These are phyloP conservation scores for Podaxis sp. DNA, from an alignment of 768 basidiomycete species.

Conservation along the genomic window DNA sequence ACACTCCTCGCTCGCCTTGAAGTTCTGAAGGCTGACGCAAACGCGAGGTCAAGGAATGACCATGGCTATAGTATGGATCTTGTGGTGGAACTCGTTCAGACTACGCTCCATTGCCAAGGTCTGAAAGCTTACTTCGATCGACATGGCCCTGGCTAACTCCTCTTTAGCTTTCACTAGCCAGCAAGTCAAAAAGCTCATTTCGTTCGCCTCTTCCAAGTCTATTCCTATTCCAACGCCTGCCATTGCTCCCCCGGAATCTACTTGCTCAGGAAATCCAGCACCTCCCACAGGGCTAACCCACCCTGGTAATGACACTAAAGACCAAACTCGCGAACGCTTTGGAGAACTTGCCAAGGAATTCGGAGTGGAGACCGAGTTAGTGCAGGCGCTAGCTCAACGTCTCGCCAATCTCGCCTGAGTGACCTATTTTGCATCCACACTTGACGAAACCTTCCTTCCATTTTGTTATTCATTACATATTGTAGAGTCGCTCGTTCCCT, in stretches of 20 bases:
- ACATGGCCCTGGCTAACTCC: background rate
- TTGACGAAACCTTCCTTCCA: background rate
- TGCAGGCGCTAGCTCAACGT: conserved; percentile 66
- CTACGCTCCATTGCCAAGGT: conserved; percentile 62
- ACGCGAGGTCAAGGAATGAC: conserved; percentile 30
- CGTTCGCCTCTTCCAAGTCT: conserved; percentile 15
- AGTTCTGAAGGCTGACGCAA: conserved; percentile 41
- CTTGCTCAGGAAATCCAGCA: background rate
- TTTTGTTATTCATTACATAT: conserved; percentile 8
- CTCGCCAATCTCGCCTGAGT: conserved; percentile 29
- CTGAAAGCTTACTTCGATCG: conserved; percentile 12
- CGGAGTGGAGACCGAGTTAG: conserved; percentile 65
- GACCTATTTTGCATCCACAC: conserved; percentile 5
- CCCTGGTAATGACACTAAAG: background rate
- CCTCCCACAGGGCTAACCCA: background rate
- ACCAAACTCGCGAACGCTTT: conserved; percentile 11
- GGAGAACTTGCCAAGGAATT: conserved; percentile 67
- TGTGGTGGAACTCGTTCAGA: conserved; percentile 41
- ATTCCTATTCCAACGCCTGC: conserved; percentile 18
- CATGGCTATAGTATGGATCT: conserved; percentile 39
- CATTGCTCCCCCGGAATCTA: background rate
- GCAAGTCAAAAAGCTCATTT: conserved; percentile 35
- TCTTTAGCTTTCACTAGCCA: conserved; percentile 60
- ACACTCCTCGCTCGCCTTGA: conserved; percentile 38
- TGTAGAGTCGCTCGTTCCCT: conserved; percentile 10